Percentiles rank a stretch among this genome's conserved stretches.
Conservation (phyloP, 2,329 filamentous ascomycete species). For the Claviceps humidiphila region DNA sequence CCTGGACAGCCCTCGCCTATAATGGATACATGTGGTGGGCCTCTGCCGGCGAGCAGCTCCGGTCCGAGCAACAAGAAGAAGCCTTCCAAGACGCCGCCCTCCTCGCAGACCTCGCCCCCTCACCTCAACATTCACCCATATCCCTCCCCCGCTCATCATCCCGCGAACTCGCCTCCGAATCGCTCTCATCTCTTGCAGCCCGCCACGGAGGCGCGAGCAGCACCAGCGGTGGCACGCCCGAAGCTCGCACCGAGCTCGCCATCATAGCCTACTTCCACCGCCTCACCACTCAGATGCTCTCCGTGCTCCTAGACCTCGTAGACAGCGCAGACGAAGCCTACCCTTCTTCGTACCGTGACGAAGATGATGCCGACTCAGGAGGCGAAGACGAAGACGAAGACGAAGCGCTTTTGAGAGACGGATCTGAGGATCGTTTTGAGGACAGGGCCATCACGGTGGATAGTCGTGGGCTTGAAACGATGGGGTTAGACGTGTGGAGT, state of each 20-base stretch:
- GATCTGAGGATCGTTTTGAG: constrained; percentile 22
- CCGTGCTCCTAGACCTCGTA: constrained; percentile 48
- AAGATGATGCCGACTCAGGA: constrained; percentile 19
- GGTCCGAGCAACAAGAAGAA: constrained; percentile 47
- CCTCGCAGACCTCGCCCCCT: constrained; percentile 36
- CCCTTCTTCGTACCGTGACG: constrained; percentile 19
- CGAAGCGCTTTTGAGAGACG: constrained; percentile 12
- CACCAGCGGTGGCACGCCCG: neutral
- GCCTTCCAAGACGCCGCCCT: constrained; percentile 40
- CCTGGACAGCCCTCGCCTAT: constrained; percentile 65
- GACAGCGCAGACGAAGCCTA: constrained; percentile 32
- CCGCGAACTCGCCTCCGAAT: constrained; percentile 26
- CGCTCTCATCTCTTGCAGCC: constrained; percentile 30
- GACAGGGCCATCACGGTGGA: constrained; percentile 38
- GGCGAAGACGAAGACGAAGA: constrained; percentile 13
- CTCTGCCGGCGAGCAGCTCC: constrained; percentile 60
- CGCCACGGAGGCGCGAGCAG: constrained; percentile 16
- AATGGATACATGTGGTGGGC: constrained; percentile 85
- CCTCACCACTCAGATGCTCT: constrained; percentile 53
- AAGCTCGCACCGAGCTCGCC: constrained; percentile 46
- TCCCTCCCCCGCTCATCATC: constrained; percentile 18
- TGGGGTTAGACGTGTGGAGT: constrained; percentile 73
- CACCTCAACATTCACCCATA: constrained; percentile 17
- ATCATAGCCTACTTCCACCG: constrained; percentile 75
- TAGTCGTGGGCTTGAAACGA: constrained; percentile 50